A percentile compares a stretch with the other conserved stretches of the same genome.
phyloP scores from a whole-genome alignment of 1,139 yeast genomes.

The Saccharomyces hybrid region DNA sequence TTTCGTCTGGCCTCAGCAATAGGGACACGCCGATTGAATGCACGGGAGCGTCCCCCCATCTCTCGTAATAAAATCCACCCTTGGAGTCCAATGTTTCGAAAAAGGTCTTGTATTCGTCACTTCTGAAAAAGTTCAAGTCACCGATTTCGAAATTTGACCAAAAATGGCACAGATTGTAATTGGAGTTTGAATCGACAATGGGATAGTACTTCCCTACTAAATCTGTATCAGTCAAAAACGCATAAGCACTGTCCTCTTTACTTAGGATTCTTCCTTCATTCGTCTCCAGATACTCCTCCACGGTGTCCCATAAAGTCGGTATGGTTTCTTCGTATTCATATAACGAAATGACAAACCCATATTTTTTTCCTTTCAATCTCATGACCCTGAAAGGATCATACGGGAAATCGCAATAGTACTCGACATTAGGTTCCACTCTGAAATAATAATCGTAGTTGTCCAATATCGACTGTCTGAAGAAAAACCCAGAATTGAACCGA shows the following conservation, averaged over 20 bases:
- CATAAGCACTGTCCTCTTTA: conserved; percentile 61
- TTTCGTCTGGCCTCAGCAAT: conserved; percentile 39
- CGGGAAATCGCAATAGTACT: conserved; percentile 70
- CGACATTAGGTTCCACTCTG: conserved; percentile 88
- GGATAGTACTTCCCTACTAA: conserved; percentile 28
- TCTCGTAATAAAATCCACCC: conserved; percentile 83
- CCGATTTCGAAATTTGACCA: conserved; percentile 95
- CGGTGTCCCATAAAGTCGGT: conserved; percentile 74
- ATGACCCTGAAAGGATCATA: conserved; percentile 82
- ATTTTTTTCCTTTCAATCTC: conserved; percentile 63
- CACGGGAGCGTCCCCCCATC: conserved; percentile 99
- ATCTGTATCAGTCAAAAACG: conserved; percentile 60
- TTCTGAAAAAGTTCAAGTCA: conserved; percentile 68
- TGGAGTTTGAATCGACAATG: conserved; percentile 36
- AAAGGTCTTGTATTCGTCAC: conserved; percentile 58
- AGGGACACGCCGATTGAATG: conserved; percentile 72
- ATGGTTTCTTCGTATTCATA: conserved; percentile 77
- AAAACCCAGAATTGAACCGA: conserved; percentile 74
- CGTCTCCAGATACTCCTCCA: conserved; percentile 52
- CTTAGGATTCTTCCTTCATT: conserved; percentile 47
- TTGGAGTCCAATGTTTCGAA: conserved; percentile 60
- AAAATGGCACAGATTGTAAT: conserved; percentile 86
- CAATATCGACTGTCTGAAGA: conserved; percentile 65
- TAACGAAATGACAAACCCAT: conserved; percentile 78
- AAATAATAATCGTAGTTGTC: conserved; percentile 74